phyloP scores from a whole-genome alignment of 192 early-diverging fungal genomes.

The Backusella mclennaniae region DNA sequence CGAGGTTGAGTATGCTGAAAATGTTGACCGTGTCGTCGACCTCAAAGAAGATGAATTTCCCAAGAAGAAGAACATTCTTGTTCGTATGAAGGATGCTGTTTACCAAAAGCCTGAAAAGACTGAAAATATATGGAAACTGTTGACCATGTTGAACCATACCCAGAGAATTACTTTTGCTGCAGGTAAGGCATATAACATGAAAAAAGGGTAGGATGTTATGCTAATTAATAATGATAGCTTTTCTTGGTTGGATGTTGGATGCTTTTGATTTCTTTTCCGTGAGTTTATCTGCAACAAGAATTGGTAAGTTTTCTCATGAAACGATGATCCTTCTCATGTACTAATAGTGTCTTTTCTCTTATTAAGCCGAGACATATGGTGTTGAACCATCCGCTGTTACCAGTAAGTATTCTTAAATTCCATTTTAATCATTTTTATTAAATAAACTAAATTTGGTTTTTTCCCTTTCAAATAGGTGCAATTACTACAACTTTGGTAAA shows the following conservation, averaged over 20 bases:
- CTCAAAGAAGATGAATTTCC: background rate
- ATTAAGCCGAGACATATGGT: conserved; percentile 50
- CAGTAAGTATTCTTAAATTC: conserved; percentile 10
- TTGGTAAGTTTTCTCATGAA: conserved; percentile 24
- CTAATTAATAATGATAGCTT: conserved; percentile 28
- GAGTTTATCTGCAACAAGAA: conserved; percentile 52
- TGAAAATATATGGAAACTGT: conserved; percentile 23
- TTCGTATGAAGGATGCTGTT: conserved; percentile 14
- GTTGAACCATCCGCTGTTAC: conserved; percentile 56
- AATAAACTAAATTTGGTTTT: background rate
- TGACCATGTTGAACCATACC: conserved; percentile 23
- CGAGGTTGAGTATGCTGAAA: conserved; percentile 2
- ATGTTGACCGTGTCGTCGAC: background rate
- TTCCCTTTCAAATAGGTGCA: conserved; percentile 33
- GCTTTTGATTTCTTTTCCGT: conserved; percentile 67
- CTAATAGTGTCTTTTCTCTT: background rate
- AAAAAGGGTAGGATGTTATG: background rate
- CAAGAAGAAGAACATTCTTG: background rate
- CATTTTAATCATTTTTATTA: background rate
- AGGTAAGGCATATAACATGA: conserved; percentile 13
- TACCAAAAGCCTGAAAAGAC: conserved; percentile 29
- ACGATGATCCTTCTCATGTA: background rate
- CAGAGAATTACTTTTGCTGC: conserved; percentile 30
- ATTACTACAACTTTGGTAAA: conserved; percentile 62
- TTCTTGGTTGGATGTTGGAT: conserved; percentile 74